phyloP scores from a whole-genome alignment of 805 yeast genomes.

The Sugiyamaella qingdaonensis region DNA sequence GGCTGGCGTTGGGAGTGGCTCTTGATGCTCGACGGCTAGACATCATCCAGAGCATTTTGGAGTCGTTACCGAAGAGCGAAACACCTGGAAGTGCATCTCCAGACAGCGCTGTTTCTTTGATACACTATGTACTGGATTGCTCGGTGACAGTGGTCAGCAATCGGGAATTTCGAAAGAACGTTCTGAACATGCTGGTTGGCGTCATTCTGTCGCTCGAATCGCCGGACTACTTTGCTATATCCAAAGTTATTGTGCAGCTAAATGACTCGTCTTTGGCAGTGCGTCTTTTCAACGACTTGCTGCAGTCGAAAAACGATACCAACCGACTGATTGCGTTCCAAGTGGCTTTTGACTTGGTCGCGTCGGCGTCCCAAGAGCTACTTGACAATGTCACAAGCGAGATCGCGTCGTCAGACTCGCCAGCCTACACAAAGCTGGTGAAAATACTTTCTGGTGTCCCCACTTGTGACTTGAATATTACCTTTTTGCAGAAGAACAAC shows the following conservation, averaged over 20 bases:
- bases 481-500: slow-evolving; percentile 81
- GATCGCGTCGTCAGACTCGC: slow-evolving; percentile 17
- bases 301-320: slow-evolving; percentile 40
- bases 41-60: slow-evolving; percentile 48
- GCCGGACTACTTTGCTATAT: slow-evolving; percentile 79
- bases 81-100: background rate
- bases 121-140: slow-evolving; percentile 67
- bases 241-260: slow-evolving; percentile 83
- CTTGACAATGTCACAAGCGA: slow-evolving; percentile 47
- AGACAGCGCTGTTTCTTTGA: slow-evolving; percentile 43
- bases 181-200: slow-evolving; percentile 58
- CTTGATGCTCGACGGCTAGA: slow-evolving; percentile 85
- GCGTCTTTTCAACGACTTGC: slow-evolving; percentile 58
- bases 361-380: slow-evolving; percentile 86
- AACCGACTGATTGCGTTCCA: slow-evolving; percentile 70
- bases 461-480: slow-evolving; percentile 85
- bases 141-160: slow-evolving; percentile 63
- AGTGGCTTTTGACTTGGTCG: slow-evolving; percentile 91
- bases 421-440: slow-evolving; percentile 42
- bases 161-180: slow-evolving; percentile 60
- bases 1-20: slow-evolving; percentile 85
- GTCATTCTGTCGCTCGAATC: slow-evolving; percentile 52
- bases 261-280: slow-evolving; percentile 72
- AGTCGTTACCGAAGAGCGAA: slow-evolving; percentile 12
- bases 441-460: slow-evolving; percentile 86